phyloP scores from a whole-genome alignment of 2,329 filamentous ascomycete genomes.

The Clathrospora elynae region DNA sequence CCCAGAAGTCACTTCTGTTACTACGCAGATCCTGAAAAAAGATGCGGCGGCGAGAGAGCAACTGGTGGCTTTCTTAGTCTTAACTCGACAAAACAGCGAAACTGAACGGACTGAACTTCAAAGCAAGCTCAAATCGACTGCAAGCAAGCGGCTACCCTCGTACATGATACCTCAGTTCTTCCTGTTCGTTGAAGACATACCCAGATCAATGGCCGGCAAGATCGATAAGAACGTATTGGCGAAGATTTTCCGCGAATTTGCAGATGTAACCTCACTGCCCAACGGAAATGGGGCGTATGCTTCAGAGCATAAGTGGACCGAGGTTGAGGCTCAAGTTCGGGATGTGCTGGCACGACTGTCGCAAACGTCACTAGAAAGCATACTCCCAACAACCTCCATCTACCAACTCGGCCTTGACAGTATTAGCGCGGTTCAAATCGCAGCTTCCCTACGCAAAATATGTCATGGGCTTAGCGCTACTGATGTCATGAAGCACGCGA shows the following conservation, averaged over 20 bases:
- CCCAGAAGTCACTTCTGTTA: constrained; percentile 28
- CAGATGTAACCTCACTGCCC: constrained; percentile 5
- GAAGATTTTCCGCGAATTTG: constrained; percentile 34
- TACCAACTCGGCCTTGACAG: constrained; percentile 91
- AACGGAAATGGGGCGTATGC: constrained; percentile 7
- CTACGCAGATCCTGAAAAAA: constrained; percentile 41
- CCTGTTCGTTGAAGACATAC: constrained; percentile 41
- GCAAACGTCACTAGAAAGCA: constrained; percentile 54
- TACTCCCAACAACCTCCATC: constrained; percentile 70
- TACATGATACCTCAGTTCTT: constrained; percentile 50
- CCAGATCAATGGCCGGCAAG: constrained; percentile 49
- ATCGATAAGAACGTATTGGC: constrained; percentile 46
- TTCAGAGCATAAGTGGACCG: constrained; percentile 53
- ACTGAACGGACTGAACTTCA: constrained; percentile 24
- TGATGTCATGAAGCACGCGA: constrained; percentile 70
- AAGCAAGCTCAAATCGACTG: constrained; percentile 21
- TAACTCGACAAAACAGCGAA: constrained; percentile 1
- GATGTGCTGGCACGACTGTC: constrained; percentile 65
- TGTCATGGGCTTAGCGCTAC: constrained; percentile 66
- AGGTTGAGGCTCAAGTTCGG: constrained; percentile 60
- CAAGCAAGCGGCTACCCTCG: constrained; percentile 34
- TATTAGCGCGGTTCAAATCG: constrained; percentile 81
- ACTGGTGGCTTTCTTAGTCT: constrained; percentile 44
- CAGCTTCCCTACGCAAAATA: constrained; percentile 65
- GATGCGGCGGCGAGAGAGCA: constrained; percentile 37